Conservation (phyloP, 306 rosid genomes). For the Rosa persica region DNA sequence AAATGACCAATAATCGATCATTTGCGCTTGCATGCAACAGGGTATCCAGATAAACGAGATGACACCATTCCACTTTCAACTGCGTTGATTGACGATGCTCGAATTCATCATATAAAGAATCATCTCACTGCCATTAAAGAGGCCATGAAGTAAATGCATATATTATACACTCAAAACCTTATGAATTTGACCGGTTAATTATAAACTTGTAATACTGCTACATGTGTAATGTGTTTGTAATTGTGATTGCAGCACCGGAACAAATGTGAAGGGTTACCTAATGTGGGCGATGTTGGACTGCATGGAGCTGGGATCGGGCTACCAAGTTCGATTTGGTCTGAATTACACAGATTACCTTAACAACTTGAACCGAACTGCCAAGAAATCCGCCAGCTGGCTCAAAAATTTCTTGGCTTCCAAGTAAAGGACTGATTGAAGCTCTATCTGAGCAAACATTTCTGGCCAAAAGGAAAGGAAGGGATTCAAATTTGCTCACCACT, state of each 20-base stretch:
- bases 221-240: not conserved
- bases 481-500: no score
- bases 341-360: not conserved
- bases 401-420: not conserved
- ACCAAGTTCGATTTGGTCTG: not conserved
- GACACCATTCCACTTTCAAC: not conserved
- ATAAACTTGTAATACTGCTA: no score
- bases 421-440: not conserved
- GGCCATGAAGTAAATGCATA: not conserved
- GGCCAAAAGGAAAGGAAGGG: not conserved
- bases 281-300: not conserved
- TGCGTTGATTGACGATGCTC: not conserved
- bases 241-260: not conserved
- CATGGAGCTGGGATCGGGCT: not conserved
- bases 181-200: no score
- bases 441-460: not conserved
- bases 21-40: not conserved
- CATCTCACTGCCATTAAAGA: not conserved
- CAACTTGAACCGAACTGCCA: not conserved
- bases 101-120: not conserved
- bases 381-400: conserved; percentile 1
- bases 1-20: no score
- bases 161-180: no score
- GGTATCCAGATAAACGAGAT: not conserved
- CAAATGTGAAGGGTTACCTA: conserved; percentile 4